Evolutionary conservation across 2,329 filamentous ascomycete genomes (phyloP).

Genomic region (Scolecobasidium constrictum): DNA sequence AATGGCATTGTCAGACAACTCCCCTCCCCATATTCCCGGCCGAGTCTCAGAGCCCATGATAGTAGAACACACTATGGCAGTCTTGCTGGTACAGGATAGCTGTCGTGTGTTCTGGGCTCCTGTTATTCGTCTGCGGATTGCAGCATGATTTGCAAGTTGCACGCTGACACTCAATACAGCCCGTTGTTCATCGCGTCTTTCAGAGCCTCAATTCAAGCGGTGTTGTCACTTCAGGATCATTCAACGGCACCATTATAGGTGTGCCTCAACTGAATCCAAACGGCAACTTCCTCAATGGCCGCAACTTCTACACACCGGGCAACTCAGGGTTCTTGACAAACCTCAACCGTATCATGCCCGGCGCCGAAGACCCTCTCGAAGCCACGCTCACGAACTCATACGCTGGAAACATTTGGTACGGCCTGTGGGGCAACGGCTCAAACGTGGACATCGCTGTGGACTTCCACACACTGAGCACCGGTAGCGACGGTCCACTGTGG

Average conservation of each 20-base stretch:
- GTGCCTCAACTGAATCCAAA: conserved; percentile 28
- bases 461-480: conserved; percentile 25
- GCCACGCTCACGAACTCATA: conserved; percentile 19
- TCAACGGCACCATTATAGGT: conserved; percentile 28
- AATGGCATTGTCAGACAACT: no score
- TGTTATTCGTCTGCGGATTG: no score
- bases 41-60: no score
- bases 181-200: not conserved
- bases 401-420: conserved; percentile 27
- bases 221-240: conserved; percentile 13
- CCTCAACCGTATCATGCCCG: conserved; percentile 25
- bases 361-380: conserved; percentile 16
- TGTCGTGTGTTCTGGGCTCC: no score
- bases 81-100: no score
- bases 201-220: not conserved
- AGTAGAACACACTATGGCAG: no score
- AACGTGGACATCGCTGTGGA: conserved; percentile 30
- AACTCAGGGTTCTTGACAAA: conserved; percentile 21
- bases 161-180: conserved; percentile 4
- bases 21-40: no score
- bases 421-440: conserved; percentile 25
- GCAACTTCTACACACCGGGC: conserved; percentile 25
- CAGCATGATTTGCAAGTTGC: conserved; percentile 17
- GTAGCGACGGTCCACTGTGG: conserved; percentile 26
- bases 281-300: conserved; percentile 28